Percentiles rank a stretch among this genome's conserved stretches.
Evolutionary conservation across 2,329 filamentous ascomycete species (phyloP).

Genomic region (Dactylellina leptospora): DNA sequence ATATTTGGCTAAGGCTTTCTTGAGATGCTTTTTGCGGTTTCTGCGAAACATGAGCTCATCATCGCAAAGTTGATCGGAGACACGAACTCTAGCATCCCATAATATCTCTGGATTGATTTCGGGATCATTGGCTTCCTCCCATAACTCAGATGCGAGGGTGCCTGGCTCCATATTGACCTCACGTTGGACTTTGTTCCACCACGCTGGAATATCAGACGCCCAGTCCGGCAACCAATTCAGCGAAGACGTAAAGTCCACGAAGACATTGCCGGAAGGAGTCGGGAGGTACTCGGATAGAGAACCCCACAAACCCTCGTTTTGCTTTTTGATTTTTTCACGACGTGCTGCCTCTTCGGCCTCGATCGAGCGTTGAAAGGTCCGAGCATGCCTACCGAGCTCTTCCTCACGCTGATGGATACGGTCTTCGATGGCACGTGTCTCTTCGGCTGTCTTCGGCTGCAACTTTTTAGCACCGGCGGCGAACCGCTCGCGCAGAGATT

Average conservation of each 20-base stretch:
- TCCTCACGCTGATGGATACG: constrained; percentile 46
- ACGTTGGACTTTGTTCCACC: constrained; percentile 56
- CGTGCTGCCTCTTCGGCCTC: constrained; percentile 31
- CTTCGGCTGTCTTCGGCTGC: constrained; percentile 38
- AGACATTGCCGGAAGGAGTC: constrained; percentile 22
- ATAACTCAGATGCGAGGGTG: constrained; percentile 90
- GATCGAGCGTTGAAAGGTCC: constrained; percentile 41
- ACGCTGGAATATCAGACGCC: constrained; percentile 53
- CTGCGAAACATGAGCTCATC: constrained; percentile 81
- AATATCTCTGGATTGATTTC: constrained; percentile 85
- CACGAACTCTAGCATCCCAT: constrained; percentile 80
- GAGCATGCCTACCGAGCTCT: constrained; percentile 38
- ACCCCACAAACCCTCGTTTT: constrained; percentile 37
- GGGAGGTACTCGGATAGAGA: constrained; percentile 39
- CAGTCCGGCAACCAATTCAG: constrained; percentile 50
- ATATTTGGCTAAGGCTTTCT: constrained; percentile 80
- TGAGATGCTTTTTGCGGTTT: constrained; percentile 74
- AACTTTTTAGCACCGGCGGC: constrained; percentile 35
- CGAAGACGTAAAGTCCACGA: constrained; percentile 41
- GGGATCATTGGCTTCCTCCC: constrained; percentile 87
- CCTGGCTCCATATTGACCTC: constrained; percentile 73
- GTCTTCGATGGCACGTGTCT: constrained; percentile 39
- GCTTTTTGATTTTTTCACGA: constrained; percentile 21
- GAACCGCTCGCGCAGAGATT: constrained; percentile 24
- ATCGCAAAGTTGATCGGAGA: constrained; percentile 80